Evolutionary conservation across 176 grass and related monocot species (phyloP).

Genomic region (Aegilops tauschii): DNA sequence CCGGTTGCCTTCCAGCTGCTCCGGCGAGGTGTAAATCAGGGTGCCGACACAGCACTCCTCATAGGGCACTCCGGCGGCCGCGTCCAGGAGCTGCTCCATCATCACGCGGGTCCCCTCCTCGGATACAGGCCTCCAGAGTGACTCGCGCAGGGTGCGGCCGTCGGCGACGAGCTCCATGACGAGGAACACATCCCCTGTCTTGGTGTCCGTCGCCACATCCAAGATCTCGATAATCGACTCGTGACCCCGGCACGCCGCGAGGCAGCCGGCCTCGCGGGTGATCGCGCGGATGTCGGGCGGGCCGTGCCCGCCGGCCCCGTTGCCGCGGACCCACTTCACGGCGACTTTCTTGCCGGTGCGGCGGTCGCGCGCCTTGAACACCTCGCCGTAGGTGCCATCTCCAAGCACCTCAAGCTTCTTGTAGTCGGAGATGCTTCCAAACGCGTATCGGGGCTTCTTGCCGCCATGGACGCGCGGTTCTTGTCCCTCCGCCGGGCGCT

Average conservation of each 20-base stretch:
- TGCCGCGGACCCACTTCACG: not conserved
- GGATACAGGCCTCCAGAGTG: not conserved
- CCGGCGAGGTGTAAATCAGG: not conserved
- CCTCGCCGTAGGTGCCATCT: not conserved
- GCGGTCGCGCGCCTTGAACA: not conserved
- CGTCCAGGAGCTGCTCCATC: not conserved
- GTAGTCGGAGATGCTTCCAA: not conserved
- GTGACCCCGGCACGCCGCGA: not conserved
- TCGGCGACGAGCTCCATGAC: slow-evolving; percentile 1
- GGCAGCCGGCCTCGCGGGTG: not conserved
- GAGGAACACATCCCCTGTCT: not conserved
- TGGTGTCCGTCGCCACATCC: not conserved
- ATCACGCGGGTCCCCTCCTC: not conserved
- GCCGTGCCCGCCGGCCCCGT: not conserved
- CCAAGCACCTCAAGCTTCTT: not conserved
- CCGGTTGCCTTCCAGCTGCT: not conserved
- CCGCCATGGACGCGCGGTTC: not conserved
- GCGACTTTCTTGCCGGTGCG: not conserved
- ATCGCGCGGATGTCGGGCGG: not conserved
- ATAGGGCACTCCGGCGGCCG: not conserved
- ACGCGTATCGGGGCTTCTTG: not conserved
- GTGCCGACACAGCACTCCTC: not conserved
- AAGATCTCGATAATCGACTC: not conserved
- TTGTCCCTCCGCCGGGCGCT: not conserved
- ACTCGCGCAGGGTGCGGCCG: not conserved